These are phyloP conservation scores for Solanum clarkiae DNA, from an alignment of 257 asterid genomes.

Conservation along the genomic window DNA sequence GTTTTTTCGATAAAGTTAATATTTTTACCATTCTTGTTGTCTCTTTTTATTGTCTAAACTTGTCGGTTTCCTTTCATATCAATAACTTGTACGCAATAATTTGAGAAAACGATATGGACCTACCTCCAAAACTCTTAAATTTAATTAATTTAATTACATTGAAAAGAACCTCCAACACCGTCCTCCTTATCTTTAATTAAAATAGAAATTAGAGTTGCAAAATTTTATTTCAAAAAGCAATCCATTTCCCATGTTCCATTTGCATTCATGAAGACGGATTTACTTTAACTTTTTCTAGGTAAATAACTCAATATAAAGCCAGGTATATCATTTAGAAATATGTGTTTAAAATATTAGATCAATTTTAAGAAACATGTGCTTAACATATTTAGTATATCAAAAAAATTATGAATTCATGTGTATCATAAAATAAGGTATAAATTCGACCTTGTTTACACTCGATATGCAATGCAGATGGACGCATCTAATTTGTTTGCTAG, in stretches of 20 bases:
- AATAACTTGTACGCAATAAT: neutral
- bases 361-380: no score
- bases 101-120: neutral
- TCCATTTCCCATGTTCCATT: neutral
- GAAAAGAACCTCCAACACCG: neutral
- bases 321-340: no score
- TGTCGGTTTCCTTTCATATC: neutral
- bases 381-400: no score
- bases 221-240: neutral
- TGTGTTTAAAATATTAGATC: no score
- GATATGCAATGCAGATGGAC: neutral
- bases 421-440: neutral
- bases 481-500: neutral
- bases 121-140: neutral
- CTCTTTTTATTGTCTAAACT: neutral
- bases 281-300: no score
- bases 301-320: no score
- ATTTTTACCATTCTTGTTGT: neutral
- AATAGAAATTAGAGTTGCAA: neutral
- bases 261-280: no score
- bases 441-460: neutral
- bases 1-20: neutral
- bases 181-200: neutral
- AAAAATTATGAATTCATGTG: no score
- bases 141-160: neutral